phyloP scores from a whole-genome alignment of 805 yeast genomes.

The Kazachstania psychrophila region DNA sequence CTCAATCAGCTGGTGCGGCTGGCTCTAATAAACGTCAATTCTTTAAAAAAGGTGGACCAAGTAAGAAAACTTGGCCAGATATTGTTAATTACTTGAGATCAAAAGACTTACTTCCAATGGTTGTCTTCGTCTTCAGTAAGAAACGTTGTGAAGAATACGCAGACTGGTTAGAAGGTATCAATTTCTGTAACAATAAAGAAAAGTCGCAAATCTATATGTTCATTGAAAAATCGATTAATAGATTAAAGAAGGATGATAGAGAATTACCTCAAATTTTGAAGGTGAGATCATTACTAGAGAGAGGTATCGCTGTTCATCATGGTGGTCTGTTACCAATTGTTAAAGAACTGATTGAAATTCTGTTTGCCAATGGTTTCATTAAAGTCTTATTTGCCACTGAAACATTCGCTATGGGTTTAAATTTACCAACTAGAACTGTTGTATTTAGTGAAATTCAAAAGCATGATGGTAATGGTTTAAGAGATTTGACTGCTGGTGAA shows the following conservation, averaged over 20 bases:
- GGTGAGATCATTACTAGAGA: conserved; percentile 67
- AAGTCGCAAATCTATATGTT: conserved; percentile 89
- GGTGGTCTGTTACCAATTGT: conserved; percentile 91
- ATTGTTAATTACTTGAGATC: conserved; percentile 62
- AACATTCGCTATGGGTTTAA: conserved; percentile 97
- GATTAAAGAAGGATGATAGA: conserved; percentile 86
- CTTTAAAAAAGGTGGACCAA: conserved; percentile 55
- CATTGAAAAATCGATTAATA: conserved; percentile 76
- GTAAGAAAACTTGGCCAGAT: conserved; percentile 67
- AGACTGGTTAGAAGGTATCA: conserved; percentile 58
- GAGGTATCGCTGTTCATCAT: conserved; percentile 95
- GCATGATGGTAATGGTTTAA: conserved; percentile 79
- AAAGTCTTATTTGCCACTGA: conserved; percentile 94
- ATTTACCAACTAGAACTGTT: conserved; percentile 93
- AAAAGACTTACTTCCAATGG: conserved; percentile 77
- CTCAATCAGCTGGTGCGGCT: conserved; percentile 34
- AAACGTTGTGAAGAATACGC: conserved; percentile 93
- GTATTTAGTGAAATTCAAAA: conserved; percentile 78
- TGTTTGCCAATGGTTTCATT: conserved; percentile 77
- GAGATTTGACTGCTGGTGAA: conserved; percentile 87
- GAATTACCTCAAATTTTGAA: conserved; percentile 85
- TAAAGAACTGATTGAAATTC: conserved; percentile 84
- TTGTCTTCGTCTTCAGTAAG: conserved; percentile 86
- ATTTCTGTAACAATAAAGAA: conserved; percentile 77
- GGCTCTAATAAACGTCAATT: conserved; percentile 30